Evolutionary conservation across 306 rosid genomes (phyloP), one percentile per base, ranked within the genome.

Genomic region (Cotoneaster glaucophyllus): DNA sequence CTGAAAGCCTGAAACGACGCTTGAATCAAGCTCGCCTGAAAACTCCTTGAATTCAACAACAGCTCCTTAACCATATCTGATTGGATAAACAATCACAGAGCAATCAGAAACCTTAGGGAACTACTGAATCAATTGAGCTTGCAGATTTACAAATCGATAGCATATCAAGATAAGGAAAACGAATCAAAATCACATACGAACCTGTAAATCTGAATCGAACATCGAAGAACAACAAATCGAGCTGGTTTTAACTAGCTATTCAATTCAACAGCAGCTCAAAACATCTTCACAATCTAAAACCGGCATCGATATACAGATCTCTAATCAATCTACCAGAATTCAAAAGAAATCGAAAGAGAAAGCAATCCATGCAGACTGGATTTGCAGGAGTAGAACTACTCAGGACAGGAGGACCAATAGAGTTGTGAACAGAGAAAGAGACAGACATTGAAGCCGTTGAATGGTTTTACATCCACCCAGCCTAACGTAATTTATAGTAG

Each of bases 251-350:
- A 69, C 29, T 68, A 65, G 41, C n/a, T 21, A 34, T 34, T 50
- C 54, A 50, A 63, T 56, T 61, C 18, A 18, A 39, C 26, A 12
- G 14, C 24, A 1, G 24, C 76, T 26, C 26, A 19, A 24, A n/a
- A 2, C n/a, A 18, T n/a, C 28, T 3, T 37, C 59, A 80, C 77
- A 2, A 1, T 11, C 0, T 22, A 1, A 65, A 82, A 57, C 44
- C 6, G 24, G 68, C 78, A 70, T 64, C 79, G 5, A 4, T 8
- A 0, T 13, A 82, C 57, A 80, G 89, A 75, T 78, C 82, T 28
- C 17, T 54, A 57, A 0, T 48, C 10, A 87, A 85, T 78, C 81
- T 39, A 71, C 14, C 2, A 45, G 41, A 67, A 69, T 82, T 65
- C 5, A 1, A 11, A 1, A 3, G 3, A 19, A 1, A 52, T 0